Evolutionary conservation across 2,329 filamentous ascomycete species (phyloP), one percentile per base, ranked within the genome.

Genomic region (Beauveria brongniartii): DNA sequence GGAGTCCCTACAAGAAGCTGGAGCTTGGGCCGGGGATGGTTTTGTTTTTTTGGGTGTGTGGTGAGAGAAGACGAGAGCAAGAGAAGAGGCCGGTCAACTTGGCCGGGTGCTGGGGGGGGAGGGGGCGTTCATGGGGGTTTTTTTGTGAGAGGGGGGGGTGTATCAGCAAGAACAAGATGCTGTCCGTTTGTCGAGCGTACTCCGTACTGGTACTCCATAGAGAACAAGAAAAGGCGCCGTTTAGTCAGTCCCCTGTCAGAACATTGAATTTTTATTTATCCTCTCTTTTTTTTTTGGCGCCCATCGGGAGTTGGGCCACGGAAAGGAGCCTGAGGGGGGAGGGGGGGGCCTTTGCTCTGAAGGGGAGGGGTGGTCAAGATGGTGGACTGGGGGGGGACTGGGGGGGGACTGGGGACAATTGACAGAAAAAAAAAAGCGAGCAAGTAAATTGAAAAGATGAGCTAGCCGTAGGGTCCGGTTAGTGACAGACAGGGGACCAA

Each of bases 41-140:
- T 59, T 59, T 59, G 57, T 59, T 59, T 59, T 59, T 59, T 59
- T 28, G 57, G 57, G 48, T 37, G 46, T 41, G 47, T 59, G 57
- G 47, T 59, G 56, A 50, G 55, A 26, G 51, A 22, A 20, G 18
- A 26, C 8, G 26, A 43, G 40, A 43, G 46, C 24, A 16, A 28
- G 47, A 34, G n/a, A 34, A 44, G 54, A 55, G 43, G 41, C 55
- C 41, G 55, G 55, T 48, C 43, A n/a, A 57, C 28, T 46, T 54
- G 51, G 51, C 34, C 51, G 55, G 28, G 50, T 34, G 14, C 30
- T 37, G 51, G 24, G 41, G 43, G 43, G 26, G 16, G 26, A 9
- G 9, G 40, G 26, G 43, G 30, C 28, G 18, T 50, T 28, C 18
- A 46, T 22, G 43, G 43, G 43, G 43, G 2, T 22, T 50, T 28